Evolutionary conservation across 345 rosid species (phyloP), one percentile per base, ranked within the genome.

Genomic region (Euphorbia pulcherrima): DNA sequence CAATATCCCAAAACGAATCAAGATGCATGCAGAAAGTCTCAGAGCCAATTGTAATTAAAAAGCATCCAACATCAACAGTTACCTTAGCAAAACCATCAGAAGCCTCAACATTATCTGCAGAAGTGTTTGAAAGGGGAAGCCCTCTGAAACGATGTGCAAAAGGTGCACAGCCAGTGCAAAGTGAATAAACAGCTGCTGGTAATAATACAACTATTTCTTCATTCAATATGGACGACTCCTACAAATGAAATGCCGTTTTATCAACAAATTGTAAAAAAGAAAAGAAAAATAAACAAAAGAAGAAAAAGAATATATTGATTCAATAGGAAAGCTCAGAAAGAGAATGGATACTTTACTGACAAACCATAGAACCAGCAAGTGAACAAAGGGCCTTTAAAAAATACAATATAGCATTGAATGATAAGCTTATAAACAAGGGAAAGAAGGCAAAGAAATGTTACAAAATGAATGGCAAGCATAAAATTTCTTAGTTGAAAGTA

Each of bases 111-210:
- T 21, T 68, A 74, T 82, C 80, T 69, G 71, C 65, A 75, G 64
- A 75, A 74, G 74, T 72, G 62, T 68, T 54, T 52, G 61, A 68
- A 18, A n/a, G 62, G 79, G 67, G 69, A 80, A 78, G 55, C 62
- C 76, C 80, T 74, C 72, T 73, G 56, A 74, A 77, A 74, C 55
- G 58, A 71, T 59, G 74, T 60, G 60, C 71, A 59, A 85, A 84
- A 62, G 89, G 81, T 37, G 80, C 79, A 67, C 72, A 84, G 65
- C 97, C 97, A 81, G 81, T 78, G 80, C 86, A 90, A 76, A 93
- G 83, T 40, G 96, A 87, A 85, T 77, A 86, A 46, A 86, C 77
- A 65, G 97, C 96, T 46, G 88, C 90, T 21, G 98, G 97, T 80
- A 88, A 71, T 79, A 90, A 79, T 61, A 74, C 51, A 60, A 83